A percentile compares a stretch with the other conserved stretches of the same genome.
These are phyloP conservation scores for Nemania sp. DNA, from an alignment of 2,329 filamentous ascomycete species.

Conservation along the genomic window DNA sequence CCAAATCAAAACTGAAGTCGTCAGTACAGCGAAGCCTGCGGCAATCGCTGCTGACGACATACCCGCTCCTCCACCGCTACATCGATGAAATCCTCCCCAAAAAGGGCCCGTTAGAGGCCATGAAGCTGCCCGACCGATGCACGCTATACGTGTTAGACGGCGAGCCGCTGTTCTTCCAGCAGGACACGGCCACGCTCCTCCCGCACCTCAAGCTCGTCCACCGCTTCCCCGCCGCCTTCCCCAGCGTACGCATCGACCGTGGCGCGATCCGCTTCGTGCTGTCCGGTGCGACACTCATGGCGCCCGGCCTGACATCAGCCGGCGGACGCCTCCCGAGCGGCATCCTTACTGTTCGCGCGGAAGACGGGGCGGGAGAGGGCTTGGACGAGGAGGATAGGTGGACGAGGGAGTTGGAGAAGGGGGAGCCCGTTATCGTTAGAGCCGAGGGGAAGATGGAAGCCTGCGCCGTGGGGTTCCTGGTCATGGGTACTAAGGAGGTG, in stretches of 20 bases:
- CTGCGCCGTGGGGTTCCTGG: conserved; percentile 87
- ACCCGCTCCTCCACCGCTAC: conserved; percentile 85
- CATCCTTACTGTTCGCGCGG: conserved; percentile 45
- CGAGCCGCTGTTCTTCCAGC: conserved; percentile 91
- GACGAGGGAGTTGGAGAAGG: conserved; percentile 78
- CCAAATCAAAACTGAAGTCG: conserved; percentile 97
- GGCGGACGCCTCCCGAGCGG: conserved; percentile 81
- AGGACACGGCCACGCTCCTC: conserved; percentile 78
- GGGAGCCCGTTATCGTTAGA: conserved; percentile 86
- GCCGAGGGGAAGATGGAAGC: conserved; percentile 95
- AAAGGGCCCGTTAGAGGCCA: conserved; percentile 87
- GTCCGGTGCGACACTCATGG: conserved; percentile 94
- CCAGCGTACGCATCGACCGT: conserved; percentile 88
- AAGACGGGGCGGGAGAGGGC: conserved; percentile 45
- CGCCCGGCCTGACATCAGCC: conserved; percentile 85
- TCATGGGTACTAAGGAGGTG: conserved; percentile 88
- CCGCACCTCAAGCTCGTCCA: conserved; percentile 93
- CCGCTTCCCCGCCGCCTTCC: conserved; percentile 86
- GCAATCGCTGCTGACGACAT: conserved; percentile 82
- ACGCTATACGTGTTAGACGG: conserved; percentile 86
- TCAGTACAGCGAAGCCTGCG: conserved; percentile 91
- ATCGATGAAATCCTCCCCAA: conserved; percentile 97
- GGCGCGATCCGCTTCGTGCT: conserved; percentile 98
- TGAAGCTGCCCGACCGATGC: conserved; percentile 93
- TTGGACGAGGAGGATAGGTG: conserved; percentile 57